Percentiles rank a stretch among this genome's conserved stretches.
phyloP scores from a whole-genome alignment of 345 rosid genomes.

The Dipteronia dyeriana region DNA sequence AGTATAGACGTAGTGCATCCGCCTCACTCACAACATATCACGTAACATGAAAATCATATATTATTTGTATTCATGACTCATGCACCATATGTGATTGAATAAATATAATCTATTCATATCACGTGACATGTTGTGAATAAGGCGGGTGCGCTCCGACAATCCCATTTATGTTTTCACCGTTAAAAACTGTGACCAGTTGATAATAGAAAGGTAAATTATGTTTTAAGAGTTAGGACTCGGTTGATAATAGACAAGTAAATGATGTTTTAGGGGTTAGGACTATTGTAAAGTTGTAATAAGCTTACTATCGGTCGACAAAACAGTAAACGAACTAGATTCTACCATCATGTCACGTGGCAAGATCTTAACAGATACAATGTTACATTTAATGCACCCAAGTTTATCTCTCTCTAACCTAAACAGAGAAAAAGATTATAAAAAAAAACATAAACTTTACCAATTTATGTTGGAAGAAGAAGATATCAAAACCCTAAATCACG shows the following conservation, averaged over 20 bases:
- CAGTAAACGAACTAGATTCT: background rate
- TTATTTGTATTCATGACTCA: too few relatives aligned
- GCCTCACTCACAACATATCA: background rate
- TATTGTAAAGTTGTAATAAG: background rate
- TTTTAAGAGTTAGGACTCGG: too few relatives aligned
- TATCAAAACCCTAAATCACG: background rate
- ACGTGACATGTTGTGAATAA: background rate
- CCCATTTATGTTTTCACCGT: background rate
- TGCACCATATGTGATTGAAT: background rate
- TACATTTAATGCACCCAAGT: background rate
- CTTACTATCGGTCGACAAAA: background rate
- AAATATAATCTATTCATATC: background rate
- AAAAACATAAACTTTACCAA: constrained; percentile 28
- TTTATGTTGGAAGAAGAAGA: constrained; percentile 5
- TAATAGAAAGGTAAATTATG: too few relatives aligned
- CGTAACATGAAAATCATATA: too few relatives aligned
- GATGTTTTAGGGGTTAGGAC: too few relatives aligned
- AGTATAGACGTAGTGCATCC: background rate
- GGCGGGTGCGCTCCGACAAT: background rate
- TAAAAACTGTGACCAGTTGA: too few relatives aligned
- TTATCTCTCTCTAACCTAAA: too few relatives aligned
- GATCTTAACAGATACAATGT: too few relatives aligned
- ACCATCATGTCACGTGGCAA: background rate
- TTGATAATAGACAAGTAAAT: too few relatives aligned
- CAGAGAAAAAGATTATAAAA: background rate